Base-by-base conservation (phyloP, 345 rosid species). In the Isatis tinctoria region DNA sequence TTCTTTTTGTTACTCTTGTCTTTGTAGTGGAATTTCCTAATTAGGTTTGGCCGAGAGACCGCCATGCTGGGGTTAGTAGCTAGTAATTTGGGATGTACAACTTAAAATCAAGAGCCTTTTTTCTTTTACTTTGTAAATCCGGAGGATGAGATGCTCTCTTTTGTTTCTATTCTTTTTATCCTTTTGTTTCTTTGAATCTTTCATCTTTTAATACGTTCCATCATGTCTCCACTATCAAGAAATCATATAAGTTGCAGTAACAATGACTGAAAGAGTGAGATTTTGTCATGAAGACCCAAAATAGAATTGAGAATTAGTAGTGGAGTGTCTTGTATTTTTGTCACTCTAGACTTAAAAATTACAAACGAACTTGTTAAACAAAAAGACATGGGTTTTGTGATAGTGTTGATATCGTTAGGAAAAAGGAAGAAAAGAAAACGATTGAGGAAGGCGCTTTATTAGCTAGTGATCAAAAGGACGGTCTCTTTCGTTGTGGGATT, bases 111-210 rank as follows among this genome's bases (percentile, higher is more conserved):
- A 36, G 70, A 76, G 75, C 8, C 8, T 69, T 49, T 68, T 67
- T 44, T 60, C 53, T 54, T 24, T 75, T 44, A 8, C 56, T 63
- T 63, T 76, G 80, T 76, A 76, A 63, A 76, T 76, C 70, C 71
- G 37, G 80, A 45, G 32, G 59, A 58, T 70, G 67, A 58, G 67
- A 70, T 70, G 68, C 75, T 65, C 75, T 65, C 66, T 69, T 69
- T 43, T 57, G 4, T 74, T 70, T 56, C 43, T 63, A 53, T 76
- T 69, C 45, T 53, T 61, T 69, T 41, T 14, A 58, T 47, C 39
- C 5, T 27, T 57, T 45, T 4, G 6, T 13, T 13, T 36, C 3
- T 13, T 49, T 40, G 8, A 28, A 53, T 64, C 71, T 27, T 61
- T 58, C 52, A 3, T 18, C 41, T 67, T 63, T 45, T 63, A 12